Conservation (phyloP, 1,139 yeast species). For the Yamadazyma siamensis region DNA sequence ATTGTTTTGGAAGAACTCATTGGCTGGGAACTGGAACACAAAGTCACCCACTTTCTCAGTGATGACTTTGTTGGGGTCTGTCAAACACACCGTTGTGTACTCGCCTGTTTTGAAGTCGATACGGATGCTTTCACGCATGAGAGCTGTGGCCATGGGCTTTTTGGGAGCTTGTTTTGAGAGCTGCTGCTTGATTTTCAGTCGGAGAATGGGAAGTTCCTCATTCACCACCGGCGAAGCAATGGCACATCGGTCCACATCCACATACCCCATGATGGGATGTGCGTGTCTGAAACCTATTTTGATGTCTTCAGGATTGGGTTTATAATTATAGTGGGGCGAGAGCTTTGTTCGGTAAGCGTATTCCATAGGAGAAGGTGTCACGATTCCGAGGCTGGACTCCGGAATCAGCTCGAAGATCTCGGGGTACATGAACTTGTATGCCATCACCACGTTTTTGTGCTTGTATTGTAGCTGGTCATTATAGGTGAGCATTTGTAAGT, state of each 20-base stretch:
- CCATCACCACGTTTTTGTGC: slow-evolving; percentile 27
- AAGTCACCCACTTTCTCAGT: slow-evolving; percentile 73
- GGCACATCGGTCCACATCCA: slow-evolving; percentile 89
- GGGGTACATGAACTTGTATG: slow-evolving; percentile 35
- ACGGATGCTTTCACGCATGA: slow-evolving; percentile 32
- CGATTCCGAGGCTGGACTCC: slow-evolving; percentile 11
- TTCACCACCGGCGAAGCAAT: slow-evolving; percentile 82
- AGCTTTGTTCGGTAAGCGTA: slow-evolving; percentile 83
- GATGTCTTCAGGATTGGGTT: slow-evolving; percentile 2
- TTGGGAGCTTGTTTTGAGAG: slow-evolving; percentile 1
- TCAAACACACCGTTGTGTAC: slow-evolving; percentile 31
- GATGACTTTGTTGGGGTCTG: slow-evolving; percentile 73
- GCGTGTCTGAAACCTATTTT: slow-evolving; percentile 34
- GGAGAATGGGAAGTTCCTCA: slow-evolving; percentile 13
- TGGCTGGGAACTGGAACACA: slow-evolving; percentile 84
- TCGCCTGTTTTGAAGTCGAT: slow-evolving; percentile 33
- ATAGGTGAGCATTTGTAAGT: slow-evolving; percentile 42
- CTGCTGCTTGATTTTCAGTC: slow-evolving; percentile 2
- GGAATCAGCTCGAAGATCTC: slow-evolving; percentile 12
- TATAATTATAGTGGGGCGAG: slow-evolving; percentile 88
- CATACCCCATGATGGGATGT: slow-evolving; percentile 59
- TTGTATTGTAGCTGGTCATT: slow-evolving; percentile 36
- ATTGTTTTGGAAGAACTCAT: slow-evolving; percentile 93
- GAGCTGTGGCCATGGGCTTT: slow-evolving; percentile 8
- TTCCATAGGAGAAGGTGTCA: slow-evolving; percentile 49